These are phyloP conservation scores for Biscutella laevigata DNA, from an alignment of 441 rosid genomes.

Conservation along the genomic window DNA sequence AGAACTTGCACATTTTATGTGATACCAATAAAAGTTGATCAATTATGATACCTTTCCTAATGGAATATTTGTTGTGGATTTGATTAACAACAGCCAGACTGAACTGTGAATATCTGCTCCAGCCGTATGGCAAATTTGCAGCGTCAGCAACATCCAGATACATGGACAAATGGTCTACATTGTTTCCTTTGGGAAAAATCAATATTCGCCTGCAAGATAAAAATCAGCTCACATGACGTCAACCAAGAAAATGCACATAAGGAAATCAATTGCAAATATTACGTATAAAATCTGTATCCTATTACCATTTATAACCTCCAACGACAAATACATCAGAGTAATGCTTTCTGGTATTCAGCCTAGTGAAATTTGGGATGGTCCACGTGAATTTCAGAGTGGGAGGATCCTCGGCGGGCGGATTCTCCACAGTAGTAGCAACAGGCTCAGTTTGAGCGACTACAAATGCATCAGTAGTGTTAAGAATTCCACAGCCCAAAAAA, in stretches of 20 bases:
- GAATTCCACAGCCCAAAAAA: conserved; percentile 13
- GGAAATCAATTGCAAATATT: neutral
- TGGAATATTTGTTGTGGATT: conserved; percentile 46
- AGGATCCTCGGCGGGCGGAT: conserved; percentile 74
- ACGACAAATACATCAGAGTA: conserved; percentile 70
- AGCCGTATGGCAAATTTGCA: conserved; percentile 61
- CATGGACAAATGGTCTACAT: conserved; percentile 89
- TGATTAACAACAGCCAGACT: conserved; percentile 81
- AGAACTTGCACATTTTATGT: neutral
- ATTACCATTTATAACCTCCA: conserved; percentile 82
- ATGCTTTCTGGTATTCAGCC: conserved; percentile 78
- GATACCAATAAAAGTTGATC: neutral
- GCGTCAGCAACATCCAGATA: conserved; percentile 92
- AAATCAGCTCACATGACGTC: conserved; percentile 4
- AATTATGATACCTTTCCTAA: conserved; percentile 61
- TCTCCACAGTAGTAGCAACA: conserved; percentile 53
- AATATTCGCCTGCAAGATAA: conserved; percentile 62
- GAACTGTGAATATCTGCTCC: conserved; percentile 92
- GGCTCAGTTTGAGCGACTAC: conserved; percentile 54
- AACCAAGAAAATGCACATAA: conserved; percentile 5
- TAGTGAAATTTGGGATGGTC: conserved; percentile 61
- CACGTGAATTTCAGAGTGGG: conserved; percentile 70
- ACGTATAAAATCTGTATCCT: neutral
- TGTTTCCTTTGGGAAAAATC: conserved; percentile 90
- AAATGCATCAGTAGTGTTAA: conserved; percentile 16